Evolutionary conservation across 805 yeast species (phyloP).

Genomic region (Wickerhamiella occidentalis): DNA sequence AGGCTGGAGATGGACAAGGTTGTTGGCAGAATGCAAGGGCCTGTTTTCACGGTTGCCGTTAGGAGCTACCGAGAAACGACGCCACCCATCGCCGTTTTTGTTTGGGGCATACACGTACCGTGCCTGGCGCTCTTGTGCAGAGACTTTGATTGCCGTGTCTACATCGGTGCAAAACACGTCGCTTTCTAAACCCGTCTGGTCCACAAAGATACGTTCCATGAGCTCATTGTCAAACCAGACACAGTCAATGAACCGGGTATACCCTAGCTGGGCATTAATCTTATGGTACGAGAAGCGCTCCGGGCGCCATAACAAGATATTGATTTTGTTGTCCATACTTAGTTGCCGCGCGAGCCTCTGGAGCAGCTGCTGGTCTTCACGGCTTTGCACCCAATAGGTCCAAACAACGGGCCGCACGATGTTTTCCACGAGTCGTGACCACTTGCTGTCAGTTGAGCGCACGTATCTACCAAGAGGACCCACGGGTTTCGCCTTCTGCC

Average conservation of each 20-base stretch:
- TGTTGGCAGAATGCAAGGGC: background rate
- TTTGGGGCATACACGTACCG: background rate
- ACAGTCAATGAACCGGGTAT: conserved; percentile 46
- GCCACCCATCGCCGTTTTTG: background rate
- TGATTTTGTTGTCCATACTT: conserved; percentile 24
- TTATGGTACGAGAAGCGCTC: conserved; percentile 45
- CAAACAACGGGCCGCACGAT: conserved; percentile 25
- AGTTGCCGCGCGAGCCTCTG: conserved; percentile 14
- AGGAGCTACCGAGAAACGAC: background rate
- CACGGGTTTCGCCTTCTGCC: conserved; percentile 37
- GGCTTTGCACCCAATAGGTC: conserved; percentile 50
- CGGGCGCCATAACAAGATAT: conserved; percentile 39
- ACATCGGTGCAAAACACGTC: background rate
- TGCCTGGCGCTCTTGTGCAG: background rate
- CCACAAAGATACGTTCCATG: conserved; percentile 37
- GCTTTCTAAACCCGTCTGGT: conserved; percentile 22
- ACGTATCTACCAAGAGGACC: conserved; percentile 72
- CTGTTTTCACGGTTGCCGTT: conserved; percentile 1
- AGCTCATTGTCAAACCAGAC: conserved; percentile 44
- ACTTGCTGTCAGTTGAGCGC: conserved; percentile 31
- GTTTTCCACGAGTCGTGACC: conserved; percentile 52
- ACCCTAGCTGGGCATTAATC: conserved; percentile 34
- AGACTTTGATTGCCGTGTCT: background rate
- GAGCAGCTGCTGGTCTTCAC: conserved; percentile 40
- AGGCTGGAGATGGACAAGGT: background rate